A percentile compares a stretch with the other conserved stretches of the same genome.
Evolutionary conservation across 495 filamentous ascomycete species (phyloP).

Genomic region (Podospora appendiculata): DNA sequence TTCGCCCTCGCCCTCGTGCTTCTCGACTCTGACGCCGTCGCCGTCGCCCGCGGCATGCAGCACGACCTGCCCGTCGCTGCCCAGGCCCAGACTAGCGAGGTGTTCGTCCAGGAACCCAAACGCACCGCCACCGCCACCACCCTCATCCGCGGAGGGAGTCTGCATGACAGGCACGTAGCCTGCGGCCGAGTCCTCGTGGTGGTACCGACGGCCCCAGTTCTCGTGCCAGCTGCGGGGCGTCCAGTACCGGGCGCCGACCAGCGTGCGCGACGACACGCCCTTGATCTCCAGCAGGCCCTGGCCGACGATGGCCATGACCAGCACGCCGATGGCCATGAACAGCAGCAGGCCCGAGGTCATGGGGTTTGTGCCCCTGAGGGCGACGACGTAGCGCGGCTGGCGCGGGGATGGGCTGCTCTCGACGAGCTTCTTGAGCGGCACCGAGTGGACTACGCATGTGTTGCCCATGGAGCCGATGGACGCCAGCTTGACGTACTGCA

Average conservation of each 20-base stretch:
- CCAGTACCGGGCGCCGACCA: slow-evolving; percentile 35
- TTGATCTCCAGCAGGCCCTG: slow-evolving; percentile 63
- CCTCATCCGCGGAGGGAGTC: too few relatives aligned
- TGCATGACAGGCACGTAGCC: too few relatives aligned
- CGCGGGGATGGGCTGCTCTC: slow-evolving; percentile 38
- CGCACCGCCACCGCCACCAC: too few relatives aligned
- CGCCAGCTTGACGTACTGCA: slow-evolving; percentile 69
- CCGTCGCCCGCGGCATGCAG: slow-evolving; percentile 14
- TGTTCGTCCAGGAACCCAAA: not conserved
- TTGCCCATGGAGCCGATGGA: slow-evolving; percentile 73
- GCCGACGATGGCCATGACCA: slow-evolving; percentile 51
- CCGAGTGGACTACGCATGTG: slow-evolving; percentile 75
- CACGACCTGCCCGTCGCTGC: slow-evolving; percentile 6
- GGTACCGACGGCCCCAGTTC: not conserved
- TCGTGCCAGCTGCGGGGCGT: slow-evolving; percentile 20
- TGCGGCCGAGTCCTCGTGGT: too few relatives aligned
- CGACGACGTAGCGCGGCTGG: slow-evolving; percentile 59
- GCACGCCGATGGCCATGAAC: slow-evolving; percentile 42
- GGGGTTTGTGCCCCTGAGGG: slow-evolving; percentile 43
- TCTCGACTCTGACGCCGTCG: slow-evolving; percentile 21
- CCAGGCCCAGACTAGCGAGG: slow-evolving; percentile 3
- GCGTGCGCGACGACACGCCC: slow-evolving; percentile 48
- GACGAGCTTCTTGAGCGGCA: slow-evolving; percentile 52
- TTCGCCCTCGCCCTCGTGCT: slow-evolving; percentile 39
- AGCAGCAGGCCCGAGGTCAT: slow-evolving; percentile 40